Base-by-base conservation (phyloP, 768 basidiomycete genomes). In the Boletus sensibilis region DNA sequence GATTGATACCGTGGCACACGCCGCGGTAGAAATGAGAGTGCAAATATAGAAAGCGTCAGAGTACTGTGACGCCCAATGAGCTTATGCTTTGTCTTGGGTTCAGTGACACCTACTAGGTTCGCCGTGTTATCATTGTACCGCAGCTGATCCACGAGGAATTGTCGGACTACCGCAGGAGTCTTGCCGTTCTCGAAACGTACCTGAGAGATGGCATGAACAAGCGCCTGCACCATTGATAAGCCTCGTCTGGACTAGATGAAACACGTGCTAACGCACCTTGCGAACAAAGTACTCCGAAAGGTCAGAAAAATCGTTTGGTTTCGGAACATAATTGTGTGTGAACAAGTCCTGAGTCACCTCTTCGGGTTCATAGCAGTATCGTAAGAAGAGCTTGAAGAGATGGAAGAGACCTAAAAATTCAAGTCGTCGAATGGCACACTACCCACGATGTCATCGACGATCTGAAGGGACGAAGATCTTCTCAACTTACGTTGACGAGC, bases 331-430 rank as follows among this genome's bases (percentile, higher is more conserved):
- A 39, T 85, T 89, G 68, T 94, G 90, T 8, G 78, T 78, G 70
- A 96, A 95, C 7, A 94, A 78, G 66, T 94, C 91, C 67, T 91
- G 88, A 57, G 82, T 86, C 18, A 78, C 72, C 59, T 93, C 90
- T 68, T 91, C 86, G 0, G 92, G 90, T 21, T 94, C 91, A 67
- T 94, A 96, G 61, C 89, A 97, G 65, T 94, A 87, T 23, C 88
- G 84, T 43, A 94, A 78, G 72, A 95, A 97, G 25, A 98, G 80
- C 72, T 98, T 99, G 79, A 97, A 92, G 33, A 99, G 82, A 69
- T 96, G 92, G 74, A 98, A 98, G 25, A 96, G 79, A 11, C 96
- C 96, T 56, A 98, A 76, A 68, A 92, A 94, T 59, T 97, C 89
- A 33, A 94, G 78, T 52, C 82, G 80, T 49, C 84, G 84, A 50